phyloP scores from a whole-genome alignment of 352 stramenopile species.

The Globisporangium solare region DNA sequence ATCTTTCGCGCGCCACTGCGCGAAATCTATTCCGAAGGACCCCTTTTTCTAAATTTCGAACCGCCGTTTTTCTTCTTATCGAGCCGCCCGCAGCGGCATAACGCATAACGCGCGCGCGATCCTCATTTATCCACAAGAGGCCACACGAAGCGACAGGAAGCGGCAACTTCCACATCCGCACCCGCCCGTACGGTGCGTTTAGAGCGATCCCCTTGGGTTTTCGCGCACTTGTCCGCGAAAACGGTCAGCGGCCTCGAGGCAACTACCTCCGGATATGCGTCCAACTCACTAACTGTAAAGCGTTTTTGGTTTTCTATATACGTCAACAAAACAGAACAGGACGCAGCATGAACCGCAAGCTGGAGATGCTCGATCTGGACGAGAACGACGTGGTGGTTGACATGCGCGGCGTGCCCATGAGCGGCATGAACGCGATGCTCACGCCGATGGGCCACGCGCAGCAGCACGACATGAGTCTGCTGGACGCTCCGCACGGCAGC shows the following conservation, averaged over 20 bases:
- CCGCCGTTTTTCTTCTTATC: conserved; percentile 10
- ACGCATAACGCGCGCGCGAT: no score
- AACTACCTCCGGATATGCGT: not conserved
- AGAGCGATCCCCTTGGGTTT: not conserved
- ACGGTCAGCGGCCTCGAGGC: not conserved
- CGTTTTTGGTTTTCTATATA: no score
- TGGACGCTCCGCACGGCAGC: not conserved
- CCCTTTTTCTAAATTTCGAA: conserved; percentile 23
- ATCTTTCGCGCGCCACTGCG: conserved; percentile 1
- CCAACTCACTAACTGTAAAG: not conserved
- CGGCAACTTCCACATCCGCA: not conserved
- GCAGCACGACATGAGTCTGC: conserved; percentile 1
- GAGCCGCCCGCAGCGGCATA: no score
- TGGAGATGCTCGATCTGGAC: conserved; percentile 57
- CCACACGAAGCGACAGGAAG: conserved; percentile 1
- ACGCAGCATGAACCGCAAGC: conserved; percentile 59
- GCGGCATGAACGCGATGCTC: not conserved
- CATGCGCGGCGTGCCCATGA: conserved; percentile 12
- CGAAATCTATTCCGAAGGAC: no score
- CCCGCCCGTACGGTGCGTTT: not conserved
- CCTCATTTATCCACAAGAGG: conserved; percentile 7
- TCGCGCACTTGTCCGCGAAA: not conserved
- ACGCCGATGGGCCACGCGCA: not conserved
- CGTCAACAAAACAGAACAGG: no score
- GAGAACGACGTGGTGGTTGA: conserved; percentile 30